Evolutionary conservation across 192 early-diverging fungal genomes (phyloP), one percentile per base, ranked within the genome.

Genomic region (Backusella parvicylindrica): DNA sequence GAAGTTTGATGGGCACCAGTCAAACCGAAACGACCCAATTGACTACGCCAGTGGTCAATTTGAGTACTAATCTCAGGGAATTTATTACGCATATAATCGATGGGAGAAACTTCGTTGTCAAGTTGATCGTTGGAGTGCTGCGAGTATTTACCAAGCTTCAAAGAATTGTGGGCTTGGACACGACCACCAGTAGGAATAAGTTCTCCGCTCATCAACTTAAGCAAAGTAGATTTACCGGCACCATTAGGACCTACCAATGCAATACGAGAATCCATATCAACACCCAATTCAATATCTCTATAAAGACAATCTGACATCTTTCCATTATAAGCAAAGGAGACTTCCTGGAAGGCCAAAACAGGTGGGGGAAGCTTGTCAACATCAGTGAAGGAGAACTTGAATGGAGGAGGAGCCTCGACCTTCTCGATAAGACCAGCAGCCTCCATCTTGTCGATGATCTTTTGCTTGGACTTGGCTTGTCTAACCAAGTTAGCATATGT

Each of bases 381-480:
- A 76, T 92, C 88, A 49, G 92, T 90, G 88, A 99, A 99, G 76
- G 85, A 84, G 86, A 99, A 98, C 76, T 91, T 90, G 88, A 96
- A 95, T 73, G 89, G 75, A 66, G 82, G 85, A 64, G 86, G 86
- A 63, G 84, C 82, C 72, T 95, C 92, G 50, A 98, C 95, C 87
- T 97, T 96, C 77, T 99, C 98, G 64, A 99, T 91, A 68, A 99
- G 86, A 77, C 98, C 98, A 74, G 91, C 98, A 74, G 96, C 98
- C 86, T 97, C 95, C 98, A 99, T 99, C 88, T 99, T 99, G 88
- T 99, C 98, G 53, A 99, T 91, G 83, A 98, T 99, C 93, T 99
- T 99, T 81, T 98, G 98, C 83, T 96, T 94, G 38, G 95, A 96
- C 89, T 99, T 98, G 69, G 98, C 98, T 86, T 99, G 98, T 64